Conservation (phyloP, 2,329 filamentous ascomycete species). For the Davidsoniella neocaledoniae region DNA sequence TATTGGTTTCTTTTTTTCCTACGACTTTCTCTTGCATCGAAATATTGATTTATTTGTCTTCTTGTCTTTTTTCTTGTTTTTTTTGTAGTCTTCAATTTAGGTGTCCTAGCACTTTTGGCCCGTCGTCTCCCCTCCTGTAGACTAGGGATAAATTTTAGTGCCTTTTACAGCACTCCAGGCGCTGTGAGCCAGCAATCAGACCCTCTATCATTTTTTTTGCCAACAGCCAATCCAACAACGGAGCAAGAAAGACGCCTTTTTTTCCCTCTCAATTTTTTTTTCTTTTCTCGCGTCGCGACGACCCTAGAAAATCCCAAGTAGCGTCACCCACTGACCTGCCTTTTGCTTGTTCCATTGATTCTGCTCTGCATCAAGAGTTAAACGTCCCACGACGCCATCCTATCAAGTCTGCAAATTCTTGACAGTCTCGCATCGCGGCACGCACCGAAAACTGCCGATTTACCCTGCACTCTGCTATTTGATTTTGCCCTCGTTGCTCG, state of each 20-base stretch:
- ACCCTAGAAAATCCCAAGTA: not conserved
- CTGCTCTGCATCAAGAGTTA: too few species aligned
- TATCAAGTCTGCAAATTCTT: not conserved
- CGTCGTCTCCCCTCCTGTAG: too few species aligned
- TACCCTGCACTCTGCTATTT: too few species aligned
- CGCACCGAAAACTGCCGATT: not conserved
- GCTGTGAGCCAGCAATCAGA: too few species aligned
- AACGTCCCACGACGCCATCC: too few species aligned
- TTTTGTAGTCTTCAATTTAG: not conserved
- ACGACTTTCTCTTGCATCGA: not conserved
- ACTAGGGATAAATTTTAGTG: too few species aligned
- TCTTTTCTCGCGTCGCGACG: constrained; percentile 2
- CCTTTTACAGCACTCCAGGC: too few species aligned
- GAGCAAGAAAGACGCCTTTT: not conserved
- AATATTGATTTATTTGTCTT: not conserved
- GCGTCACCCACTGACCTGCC: too few species aligned
- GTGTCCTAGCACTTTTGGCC: not conserved
- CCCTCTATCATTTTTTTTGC: too few species aligned
- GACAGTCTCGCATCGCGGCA: constrained; percentile 1
- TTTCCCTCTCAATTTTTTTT: not conserved
- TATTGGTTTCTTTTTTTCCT: not conserved
- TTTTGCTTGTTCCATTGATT: too few species aligned
- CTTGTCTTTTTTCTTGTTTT: not conserved
- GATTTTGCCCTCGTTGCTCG: too few species aligned
- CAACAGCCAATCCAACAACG: too few species aligned